Evolutionary conservation across 805 yeast genomes (phyloP), one percentile per base, ranked within the genome.

Genomic region (Saccharomycopsis javanensis): DNA sequence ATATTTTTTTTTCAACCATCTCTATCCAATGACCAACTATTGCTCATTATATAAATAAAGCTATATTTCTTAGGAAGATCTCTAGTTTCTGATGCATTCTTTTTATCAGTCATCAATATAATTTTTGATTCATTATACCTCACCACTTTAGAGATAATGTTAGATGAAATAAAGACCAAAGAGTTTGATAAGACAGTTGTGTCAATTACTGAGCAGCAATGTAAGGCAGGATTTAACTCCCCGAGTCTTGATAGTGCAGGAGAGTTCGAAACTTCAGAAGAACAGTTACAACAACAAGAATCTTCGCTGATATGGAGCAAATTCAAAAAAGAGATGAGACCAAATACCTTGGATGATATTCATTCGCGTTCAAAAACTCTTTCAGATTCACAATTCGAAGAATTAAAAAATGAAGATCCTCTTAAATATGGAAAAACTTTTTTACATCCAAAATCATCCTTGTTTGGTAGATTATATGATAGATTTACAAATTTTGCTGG

Each of bases 401-500:
- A 38, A 38, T 18, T 38, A 27, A 6, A 38, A 8, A 38, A 38
- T 8, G 11, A 10, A 5, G 48, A 38, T 18, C 48, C 48, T 4
- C 48, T 38, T 7, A 38, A 2, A 18, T 38, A 38, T 18, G 25
- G 25, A 15, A 38, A 18, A 38, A 18, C 48, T 1, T 38, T 15
- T 15, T 38, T 38, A 13, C 48, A 5, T 8, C 48, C 48, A n/a
- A 38, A 38, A 8, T 8, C 2, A 3, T 38, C 48, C 25, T 7
- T 25, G 23, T n/a, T 54, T 53, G 2, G 72, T 69, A 61, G 54
- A 11, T 25, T 60, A 2, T 56, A 67, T 46, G 70, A 68, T 56
- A 28, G 38, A n/a, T n/a, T 67, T 15, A 70, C 68, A 15, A 51
- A 23, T 20, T 60, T 62, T 51, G 71, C 70, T 1, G 72, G 72